These are phyloP conservation scores for Mercurialis annua DNA, from an alignment of 345 rosid species.

Conservation along the genomic window DNA sequence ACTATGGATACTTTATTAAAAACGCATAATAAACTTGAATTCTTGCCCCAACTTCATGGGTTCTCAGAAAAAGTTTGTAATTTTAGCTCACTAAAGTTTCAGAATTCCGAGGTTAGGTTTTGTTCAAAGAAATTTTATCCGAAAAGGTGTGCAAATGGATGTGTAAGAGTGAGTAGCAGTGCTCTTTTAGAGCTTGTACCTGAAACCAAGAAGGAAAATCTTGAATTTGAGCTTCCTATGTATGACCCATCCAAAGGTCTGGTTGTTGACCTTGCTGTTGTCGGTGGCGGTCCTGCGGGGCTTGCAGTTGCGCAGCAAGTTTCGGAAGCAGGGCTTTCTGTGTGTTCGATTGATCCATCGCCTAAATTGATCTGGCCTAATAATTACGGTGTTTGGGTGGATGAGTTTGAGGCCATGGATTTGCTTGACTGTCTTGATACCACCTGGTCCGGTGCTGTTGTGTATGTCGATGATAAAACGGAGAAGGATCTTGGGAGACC, in stretches of 20 bases:
- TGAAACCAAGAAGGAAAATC: conserved; percentile 79
- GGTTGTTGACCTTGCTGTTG: conserved; percentile 81
- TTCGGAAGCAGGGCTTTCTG: conserved; percentile 88
- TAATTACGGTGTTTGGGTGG: conserved; percentile 98
- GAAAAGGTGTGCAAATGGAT: conserved; percentile 32
- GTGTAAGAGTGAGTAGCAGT: conserved; percentile 43
- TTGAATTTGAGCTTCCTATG: conserved; percentile 82
- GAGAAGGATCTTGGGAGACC: conserved; percentile 75
- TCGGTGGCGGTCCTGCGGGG: conserved; percentile 99
- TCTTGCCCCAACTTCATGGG: conserved; percentile 57
- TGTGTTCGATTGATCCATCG: conserved; percentile 83
- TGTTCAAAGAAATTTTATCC: conserved; percentile 36
- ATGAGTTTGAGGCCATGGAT: conserved; percentile 97
- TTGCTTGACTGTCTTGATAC: conserved; percentile 92
- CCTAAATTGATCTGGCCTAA: conserved; percentile 97
- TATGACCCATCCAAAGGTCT: conserved; percentile 57
- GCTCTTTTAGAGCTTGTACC: conserved; percentile 90
- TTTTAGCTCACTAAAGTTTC: conserved; percentile 41
- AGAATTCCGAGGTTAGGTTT: conserved; percentile 39
- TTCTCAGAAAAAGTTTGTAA: conserved; percentile 41
- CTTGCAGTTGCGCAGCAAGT: conserved; percentile 96
- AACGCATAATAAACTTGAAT: conserved; percentile 68
- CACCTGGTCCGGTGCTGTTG: conserved; percentile 95
- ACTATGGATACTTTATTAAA: conserved; percentile 76
- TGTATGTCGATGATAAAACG: conserved; percentile 49